phyloP scores from a whole-genome alignment of 768 basidiomycete species.

The Auricularia sp. region DNA sequence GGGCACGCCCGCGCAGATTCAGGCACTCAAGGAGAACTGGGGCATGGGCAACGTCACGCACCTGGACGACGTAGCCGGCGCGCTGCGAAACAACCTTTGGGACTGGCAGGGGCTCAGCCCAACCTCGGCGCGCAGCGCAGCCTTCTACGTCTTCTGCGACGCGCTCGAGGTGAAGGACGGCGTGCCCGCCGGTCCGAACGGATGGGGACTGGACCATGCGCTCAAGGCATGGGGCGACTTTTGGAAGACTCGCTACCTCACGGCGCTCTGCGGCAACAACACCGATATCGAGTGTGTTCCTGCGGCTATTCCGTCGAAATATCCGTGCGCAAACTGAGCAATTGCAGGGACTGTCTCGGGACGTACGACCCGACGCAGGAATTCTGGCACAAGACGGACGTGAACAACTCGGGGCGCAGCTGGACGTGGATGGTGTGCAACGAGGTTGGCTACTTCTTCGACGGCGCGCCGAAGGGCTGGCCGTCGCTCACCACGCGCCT shows the following conservation, averaged over 20 bases:
- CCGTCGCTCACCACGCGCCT: slow-evolving; percentile 43
- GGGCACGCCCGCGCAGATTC: slow-evolving; percentile 36
- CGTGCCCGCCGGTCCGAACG: slow-evolving; percentile 26
- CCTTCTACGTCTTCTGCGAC: slow-evolving; percentile 57
- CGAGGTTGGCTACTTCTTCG: slow-evolving; percentile 47
- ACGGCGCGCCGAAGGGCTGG: slow-evolving; percentile 27
- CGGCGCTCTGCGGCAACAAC: slow-evolving; percentile 43
- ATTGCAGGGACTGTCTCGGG: slow-evolving; percentile 29
- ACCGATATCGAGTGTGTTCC: slow-evolving; percentile 37
- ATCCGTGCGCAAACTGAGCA: background rate
- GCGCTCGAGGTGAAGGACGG: slow-evolving; percentile 57
- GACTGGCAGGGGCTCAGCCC: slow-evolving; percentile 62
- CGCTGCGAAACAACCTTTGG: slow-evolving; percentile 42
- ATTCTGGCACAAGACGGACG: slow-evolving; percentile 44
- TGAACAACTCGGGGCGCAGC: slow-evolving; percentile 49
- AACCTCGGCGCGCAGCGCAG: slow-evolving; percentile 31
- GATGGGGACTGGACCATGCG: slow-evolving; percentile 14
- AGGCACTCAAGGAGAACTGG: slow-evolving; percentile 46
- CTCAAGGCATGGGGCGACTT: slow-evolving; percentile 13
- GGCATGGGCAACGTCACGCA: slow-evolving; percentile 50
- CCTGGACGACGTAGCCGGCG: slow-evolving; percentile 56
- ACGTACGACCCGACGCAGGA: slow-evolving; percentile 28
- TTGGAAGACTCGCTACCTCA: slow-evolving; percentile 6
- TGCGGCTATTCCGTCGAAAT: background rate
- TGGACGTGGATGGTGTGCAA: slow-evolving; percentile 76